A percentile compares a stretch with the other conserved stretches of the same genome.
phyloP scores from a whole-genome alignment of 2,329 filamentous ascomycete genomes.

The Calonectria ilicicola region DNA sequence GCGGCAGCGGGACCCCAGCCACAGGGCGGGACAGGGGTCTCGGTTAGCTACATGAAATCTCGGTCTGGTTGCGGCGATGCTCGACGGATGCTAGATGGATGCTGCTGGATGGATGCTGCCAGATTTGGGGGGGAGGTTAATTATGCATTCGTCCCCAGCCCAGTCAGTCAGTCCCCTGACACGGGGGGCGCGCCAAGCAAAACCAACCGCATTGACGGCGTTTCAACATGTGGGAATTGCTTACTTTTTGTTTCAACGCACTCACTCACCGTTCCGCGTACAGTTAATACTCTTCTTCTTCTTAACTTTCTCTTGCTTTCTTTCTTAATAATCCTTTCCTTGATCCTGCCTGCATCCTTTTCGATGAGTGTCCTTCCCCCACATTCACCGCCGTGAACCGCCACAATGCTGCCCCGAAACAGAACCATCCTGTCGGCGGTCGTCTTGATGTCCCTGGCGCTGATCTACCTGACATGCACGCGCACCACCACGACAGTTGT shows the following conservation, averaged over 20 bases:
- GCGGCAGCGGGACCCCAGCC: not conserved
- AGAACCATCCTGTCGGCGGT: slow-evolving; percentile 34
- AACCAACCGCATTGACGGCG: not conserved
- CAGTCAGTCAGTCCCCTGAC: not conserved
- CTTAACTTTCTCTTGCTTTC: too few relatives aligned
- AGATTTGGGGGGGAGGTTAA: too few relatives aligned
- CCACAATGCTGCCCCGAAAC: slow-evolving; percentile 38
- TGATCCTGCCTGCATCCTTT: not conserved
- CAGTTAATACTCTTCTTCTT: not conserved
- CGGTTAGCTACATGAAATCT: not conserved
- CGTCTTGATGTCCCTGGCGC: slow-evolving; percentile 33
- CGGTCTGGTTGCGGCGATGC: not conserved
- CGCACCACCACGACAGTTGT: slow-evolving; percentile 20
- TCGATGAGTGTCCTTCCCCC: not conserved
- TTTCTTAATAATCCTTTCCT: too few relatives aligned
- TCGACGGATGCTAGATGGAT: too few relatives aligned
- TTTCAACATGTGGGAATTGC: slow-evolving; percentile 2
- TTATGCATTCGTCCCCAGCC: not conserved
- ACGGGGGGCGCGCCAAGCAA: not conserved
- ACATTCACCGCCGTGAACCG: not conserved
- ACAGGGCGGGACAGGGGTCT: not conserved
- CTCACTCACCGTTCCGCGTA: not conserved
- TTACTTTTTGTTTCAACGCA: slow-evolving; percentile 2
- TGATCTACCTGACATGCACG: slow-evolving; percentile 35
- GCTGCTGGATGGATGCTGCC: too few relatives aligned